Conservation (phyloP, 179 eudicot genomes). For the Corrigiola litoralis region DNA sequence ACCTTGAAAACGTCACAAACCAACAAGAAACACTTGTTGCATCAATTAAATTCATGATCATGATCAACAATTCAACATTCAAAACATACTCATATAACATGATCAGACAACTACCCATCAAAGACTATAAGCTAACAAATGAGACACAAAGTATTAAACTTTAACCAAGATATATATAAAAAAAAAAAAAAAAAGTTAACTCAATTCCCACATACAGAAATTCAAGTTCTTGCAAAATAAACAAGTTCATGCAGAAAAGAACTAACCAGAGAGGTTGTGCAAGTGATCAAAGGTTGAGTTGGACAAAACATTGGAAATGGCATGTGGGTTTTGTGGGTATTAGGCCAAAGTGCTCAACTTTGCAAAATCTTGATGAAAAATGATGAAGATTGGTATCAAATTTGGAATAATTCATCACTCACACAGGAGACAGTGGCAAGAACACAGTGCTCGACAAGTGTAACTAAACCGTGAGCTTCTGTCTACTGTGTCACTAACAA, state of each 20-base stretch:
- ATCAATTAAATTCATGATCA: background rate
- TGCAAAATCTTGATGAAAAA: background rate
- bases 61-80: background rate
- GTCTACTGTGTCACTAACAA: too few relatives aligned
- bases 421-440: background rate
- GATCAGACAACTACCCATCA: background rate
- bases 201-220: background rate
- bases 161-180: too few relatives aligned
- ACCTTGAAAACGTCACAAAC: background rate
- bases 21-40: too few relatives aligned
- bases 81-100: background rate
- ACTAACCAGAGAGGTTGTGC: constrained; percentile 14
- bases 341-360: background rate
- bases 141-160: background rate
- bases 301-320: background rate
- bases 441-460: background rate
- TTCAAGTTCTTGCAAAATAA: background rate
- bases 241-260: background rate
- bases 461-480: too few relatives aligned
- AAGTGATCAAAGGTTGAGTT: background rate
- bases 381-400: background rate
- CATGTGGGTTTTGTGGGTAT: constrained; percentile 4
- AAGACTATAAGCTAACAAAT: background rate
- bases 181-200: too few relatives aligned
- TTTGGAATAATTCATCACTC: background rate